Evolutionary conservation across 192 early-diverging fungal species (phyloP).

Genomic region (Cetraspora pellucida): DNA sequence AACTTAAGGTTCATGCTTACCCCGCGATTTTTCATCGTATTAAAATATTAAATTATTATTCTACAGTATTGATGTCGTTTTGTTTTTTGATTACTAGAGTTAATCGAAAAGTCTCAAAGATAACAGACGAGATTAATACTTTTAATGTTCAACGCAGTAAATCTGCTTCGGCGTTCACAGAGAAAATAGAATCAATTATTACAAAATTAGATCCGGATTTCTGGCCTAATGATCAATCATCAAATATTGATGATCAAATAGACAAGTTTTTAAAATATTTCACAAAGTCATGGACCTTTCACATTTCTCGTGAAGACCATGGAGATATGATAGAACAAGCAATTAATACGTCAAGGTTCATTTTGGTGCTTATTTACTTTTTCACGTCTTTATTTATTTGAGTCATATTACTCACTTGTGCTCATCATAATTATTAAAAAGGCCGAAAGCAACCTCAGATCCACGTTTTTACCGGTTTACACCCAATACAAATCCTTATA

Average conservation of each 20-base stretch:
- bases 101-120: not conserved
- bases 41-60: not conserved
- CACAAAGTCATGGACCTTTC: constrained; percentile 3
- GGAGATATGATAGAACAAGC: not conserved
- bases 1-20: not conserved
- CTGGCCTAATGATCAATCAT: not conserved
- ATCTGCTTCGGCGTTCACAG: not conserved
- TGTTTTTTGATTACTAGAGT: not conserved
- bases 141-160: constrained; percentile 17
- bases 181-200: not conserved
- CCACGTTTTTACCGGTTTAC: constrained; percentile 7
- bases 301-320: not conserved
- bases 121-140: not conserved
- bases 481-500: constrained; percentile 1
- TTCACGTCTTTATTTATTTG: not conserved
- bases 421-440: not conserved
- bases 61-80: not conserved
- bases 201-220: not conserved
- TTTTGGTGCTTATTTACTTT: not conserved
- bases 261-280: constrained; percentile 18
- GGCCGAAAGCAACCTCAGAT: constrained; percentile 1
- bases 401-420: not conserved
- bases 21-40: too few species aligned
- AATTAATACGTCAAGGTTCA: constrained; percentile 7
- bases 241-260: not conserved